Conservation (phyloP, 768 basidiomycete species). For the Phaeolepiota aurea region DNA sequence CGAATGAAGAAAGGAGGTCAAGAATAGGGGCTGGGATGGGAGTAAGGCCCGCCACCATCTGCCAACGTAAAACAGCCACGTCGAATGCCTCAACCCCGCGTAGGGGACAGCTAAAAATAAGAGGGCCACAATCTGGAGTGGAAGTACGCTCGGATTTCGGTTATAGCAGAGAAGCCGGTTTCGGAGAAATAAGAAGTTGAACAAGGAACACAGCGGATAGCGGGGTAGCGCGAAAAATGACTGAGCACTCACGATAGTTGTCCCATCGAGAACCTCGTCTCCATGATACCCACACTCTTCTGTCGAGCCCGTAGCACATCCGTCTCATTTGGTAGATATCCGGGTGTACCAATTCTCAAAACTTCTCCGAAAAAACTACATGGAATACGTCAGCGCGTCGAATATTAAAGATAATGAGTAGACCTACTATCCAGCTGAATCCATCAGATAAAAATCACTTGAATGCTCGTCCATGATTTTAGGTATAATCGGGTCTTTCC, state of each 20-base stretch:
- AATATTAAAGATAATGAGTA: constrained; percentile 1
- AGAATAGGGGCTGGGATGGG: no score
- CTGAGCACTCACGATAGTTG: constrained; percentile 41
- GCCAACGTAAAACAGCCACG: no score
- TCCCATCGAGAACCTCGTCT: constrained; percentile 76
- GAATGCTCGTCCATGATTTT: constrained; percentile 48
- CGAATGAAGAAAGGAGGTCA: no score
- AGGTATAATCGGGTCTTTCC: constrained; percentile 60
- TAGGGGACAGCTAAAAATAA: no score
- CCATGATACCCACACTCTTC: constrained; percentile 86
- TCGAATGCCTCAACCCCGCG: no score
- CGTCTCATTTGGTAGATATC: constrained; percentile 79
- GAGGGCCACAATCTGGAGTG: no score
- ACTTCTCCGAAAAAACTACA: constrained; percentile 81
- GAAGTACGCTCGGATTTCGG: no score
- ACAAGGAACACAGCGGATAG: neutral
- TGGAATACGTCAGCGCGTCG: neutral
- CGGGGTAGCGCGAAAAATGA: constrained; percentile 1
- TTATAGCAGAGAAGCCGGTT: no score
- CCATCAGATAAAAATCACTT: constrained; percentile 89
- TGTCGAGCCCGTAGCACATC: constrained; percentile 85
- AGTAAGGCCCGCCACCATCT: no score
- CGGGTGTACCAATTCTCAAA: constrained; percentile 68
- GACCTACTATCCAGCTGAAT: constrained; percentile 82
- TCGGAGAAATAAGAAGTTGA: no score